Conservation (phyloP, 2,329 filamentous ascomycete genomes). For the Fusarium zealandicum region DNA sequence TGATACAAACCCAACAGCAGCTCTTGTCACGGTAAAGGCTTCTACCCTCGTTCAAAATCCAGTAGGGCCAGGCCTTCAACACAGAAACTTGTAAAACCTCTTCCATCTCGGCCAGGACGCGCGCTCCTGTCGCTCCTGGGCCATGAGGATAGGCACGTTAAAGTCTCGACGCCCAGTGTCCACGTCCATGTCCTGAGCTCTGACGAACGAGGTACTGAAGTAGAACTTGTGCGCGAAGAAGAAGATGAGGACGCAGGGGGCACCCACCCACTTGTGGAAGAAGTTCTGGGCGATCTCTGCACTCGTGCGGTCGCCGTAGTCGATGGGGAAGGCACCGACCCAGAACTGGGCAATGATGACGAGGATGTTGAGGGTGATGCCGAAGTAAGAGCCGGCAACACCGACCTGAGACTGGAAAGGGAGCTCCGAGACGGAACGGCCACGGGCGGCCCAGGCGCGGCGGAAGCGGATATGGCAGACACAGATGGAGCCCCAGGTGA, state of each 20-base stretch:
- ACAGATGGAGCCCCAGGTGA: slow-evolving; percentile 86
- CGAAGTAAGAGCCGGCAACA: slow-evolving; percentile 79
- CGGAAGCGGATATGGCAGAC: slow-evolving; percentile 94
- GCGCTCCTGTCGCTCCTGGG: slow-evolving; percentile 80
- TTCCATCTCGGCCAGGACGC: slow-evolving; percentile 79
- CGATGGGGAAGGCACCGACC: slow-evolving; percentile 81
- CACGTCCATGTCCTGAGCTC: slow-evolving; percentile 80
- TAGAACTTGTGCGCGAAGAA: slow-evolving; percentile 80
- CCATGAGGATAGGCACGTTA: slow-evolving; percentile 78
- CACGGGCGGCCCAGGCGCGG: slow-evolving; percentile 73
- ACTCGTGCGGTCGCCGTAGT: slow-evolving; percentile 55
- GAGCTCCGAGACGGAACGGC: slow-evolving; percentile 76
- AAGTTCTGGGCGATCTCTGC: slow-evolving; percentile 66
- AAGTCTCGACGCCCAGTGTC: slow-evolving; percentile 85
- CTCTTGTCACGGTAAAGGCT: slow-evolving; percentile 2
- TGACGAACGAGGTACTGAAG: slow-evolving; percentile 72
- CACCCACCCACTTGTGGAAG: slow-evolving; percentile 76
- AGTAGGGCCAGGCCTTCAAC: slow-evolving; percentile 50
- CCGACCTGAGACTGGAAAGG: slow-evolving; percentile 84
- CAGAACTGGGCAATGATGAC: slow-evolving; percentile 88
- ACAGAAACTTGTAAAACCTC: slow-evolving; percentile 75
- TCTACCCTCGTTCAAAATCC: too few relatives aligned
- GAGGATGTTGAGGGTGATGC: slow-evolving; percentile 75
- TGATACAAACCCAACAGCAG: slow-evolving; percentile 7
- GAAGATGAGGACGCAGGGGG: slow-evolving; percentile 71